Conservation (phyloP, 139 green algal species). For the Coelastrella sp. region DNA sequence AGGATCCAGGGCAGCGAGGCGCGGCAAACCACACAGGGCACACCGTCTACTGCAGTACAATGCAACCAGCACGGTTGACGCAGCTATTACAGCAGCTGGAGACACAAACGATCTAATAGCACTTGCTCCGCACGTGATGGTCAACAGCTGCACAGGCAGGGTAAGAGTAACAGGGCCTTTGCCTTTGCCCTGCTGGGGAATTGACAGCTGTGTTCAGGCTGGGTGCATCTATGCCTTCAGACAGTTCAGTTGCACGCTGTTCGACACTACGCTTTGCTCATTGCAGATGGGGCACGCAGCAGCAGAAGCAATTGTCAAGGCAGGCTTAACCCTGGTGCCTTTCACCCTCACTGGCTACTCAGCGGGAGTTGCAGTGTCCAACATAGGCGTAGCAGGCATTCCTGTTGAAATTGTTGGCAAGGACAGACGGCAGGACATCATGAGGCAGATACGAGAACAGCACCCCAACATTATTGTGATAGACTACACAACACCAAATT, state of each 20-base stretch:
- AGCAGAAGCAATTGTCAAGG: constrained; percentile 86
- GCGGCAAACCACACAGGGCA: background rate
- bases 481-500: constrained; percentile 95
- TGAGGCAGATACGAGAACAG: constrained; percentile 44
- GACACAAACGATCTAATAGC: background rate
- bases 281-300: constrained; percentile 91
- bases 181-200: background rate
- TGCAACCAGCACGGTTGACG: background rate
- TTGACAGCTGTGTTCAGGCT: background rate
- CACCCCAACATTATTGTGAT: constrained; percentile 86
- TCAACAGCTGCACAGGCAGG: constrained; percentile 51
- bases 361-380: constrained; percentile 52
- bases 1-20: background rate
- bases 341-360: constrained; percentile 75
- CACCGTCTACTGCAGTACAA: background rate
- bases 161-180: constrained; percentile 1
- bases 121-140: constrained; percentile 45
- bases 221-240: background rate
- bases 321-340: constrained; percentile 87
- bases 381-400: constrained; percentile 52
- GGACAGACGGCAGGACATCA: constrained; percentile 47
- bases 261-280: background rate
- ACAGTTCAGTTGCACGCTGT: background rate
- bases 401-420: constrained; percentile 54
- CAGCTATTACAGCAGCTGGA: background rate